A percentile compares a stretch with the other conserved stretches of the same genome.
Conservation (phyloP, 768 basidiomycete genomes). For the Tulasnella sp. region DNA sequence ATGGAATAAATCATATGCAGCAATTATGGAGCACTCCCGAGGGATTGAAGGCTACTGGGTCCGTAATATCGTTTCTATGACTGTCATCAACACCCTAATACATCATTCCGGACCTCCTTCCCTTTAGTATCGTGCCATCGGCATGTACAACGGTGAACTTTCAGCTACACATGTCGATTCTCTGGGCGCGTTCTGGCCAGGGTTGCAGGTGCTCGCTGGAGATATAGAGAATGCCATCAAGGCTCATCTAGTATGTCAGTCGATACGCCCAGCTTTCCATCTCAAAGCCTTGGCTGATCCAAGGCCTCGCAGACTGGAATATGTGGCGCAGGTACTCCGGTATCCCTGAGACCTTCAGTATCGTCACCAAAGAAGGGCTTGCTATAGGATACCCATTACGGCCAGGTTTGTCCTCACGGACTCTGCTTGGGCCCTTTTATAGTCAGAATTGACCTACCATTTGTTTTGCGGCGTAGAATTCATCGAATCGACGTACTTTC, state of each 20-base stretch:
- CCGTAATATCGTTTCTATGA: conserved; percentile 20
- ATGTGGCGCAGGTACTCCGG: conserved; percentile 81
- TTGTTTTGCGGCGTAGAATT: conserved; percentile 46
- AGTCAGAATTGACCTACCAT: neutral
- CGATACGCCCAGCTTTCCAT: neutral
- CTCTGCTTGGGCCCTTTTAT: too few relatives aligned
- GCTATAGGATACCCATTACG: conserved; percentile 71
- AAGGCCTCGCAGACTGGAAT: conserved; percentile 45
- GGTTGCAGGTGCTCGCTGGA: conserved; percentile 63
- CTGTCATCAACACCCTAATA: neutral
- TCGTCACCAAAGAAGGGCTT: conserved; percentile 57
- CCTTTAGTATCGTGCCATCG: conserved; percentile 74
- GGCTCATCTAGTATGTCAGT: conserved; percentile 76
- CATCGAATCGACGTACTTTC: conserved; percentile 91
- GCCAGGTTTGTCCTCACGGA: conserved; percentile 40
- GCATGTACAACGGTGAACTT: conserved; percentile 65
- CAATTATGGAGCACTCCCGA: conserved; percentile 77
- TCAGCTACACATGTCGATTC: conserved; percentile 82
- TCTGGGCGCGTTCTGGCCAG: conserved; percentile 95
- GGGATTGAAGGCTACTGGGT: conserved; percentile 85
- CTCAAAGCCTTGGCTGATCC: neutral
- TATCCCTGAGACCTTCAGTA: conserved; percentile 88
- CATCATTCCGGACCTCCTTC: neutral
- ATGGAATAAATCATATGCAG: conserved; percentile 73
- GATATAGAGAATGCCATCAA: conserved; percentile 86